A percentile compares a stretch with the other conserved stretches of the same genome.
Evolutionary conservation across 2,329 filamentous ascomycete genomes (phyloP).

Genomic region (Fusarium concolor): DNA sequence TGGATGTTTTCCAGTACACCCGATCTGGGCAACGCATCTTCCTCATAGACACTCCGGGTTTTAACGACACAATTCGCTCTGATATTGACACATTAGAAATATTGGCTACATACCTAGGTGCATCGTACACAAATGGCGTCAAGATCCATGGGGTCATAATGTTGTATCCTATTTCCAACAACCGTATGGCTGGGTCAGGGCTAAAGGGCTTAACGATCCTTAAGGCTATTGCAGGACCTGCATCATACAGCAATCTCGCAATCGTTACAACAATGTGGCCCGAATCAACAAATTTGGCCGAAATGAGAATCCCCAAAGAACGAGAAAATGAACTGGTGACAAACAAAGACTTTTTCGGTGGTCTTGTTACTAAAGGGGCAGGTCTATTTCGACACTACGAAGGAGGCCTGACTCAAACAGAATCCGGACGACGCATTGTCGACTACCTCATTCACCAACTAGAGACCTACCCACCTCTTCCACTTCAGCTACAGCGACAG

Average conservation of each 20-base stretch:
- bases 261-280: conserved; percentile 32
- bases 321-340: conserved; percentile 11
- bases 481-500: conserved; percentile 13
- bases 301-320: background rate
- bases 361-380: conserved; percentile 1
- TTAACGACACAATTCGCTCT: conserved; percentile 23
- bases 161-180: conserved; percentile 22
- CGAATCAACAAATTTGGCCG: background rate
- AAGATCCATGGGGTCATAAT: conserved; percentile 15
- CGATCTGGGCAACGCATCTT: conserved; percentile 1
- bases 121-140: conserved; percentile 19
- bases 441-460: background rate
- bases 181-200: conserved; percentile 21
- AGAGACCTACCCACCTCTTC: background rate
- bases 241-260: background rate
- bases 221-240: conserved; percentile 4
- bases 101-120: conserved; percentile 22
- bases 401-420: background rate
- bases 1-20: conserved; percentile 3
- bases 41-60: conserved; percentile 26
- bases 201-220: conserved; percentile 11
- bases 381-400: conserved; percentile 3
- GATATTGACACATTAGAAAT: conserved; percentile 19
- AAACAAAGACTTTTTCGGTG: background rate
- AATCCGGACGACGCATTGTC: conserved; percentile 1